Evolutionary conservation across 2,329 filamentous ascomycete species (phyloP), one percentile per base, ranked within the genome.

Genomic region (Neurospora crassa): DNA sequence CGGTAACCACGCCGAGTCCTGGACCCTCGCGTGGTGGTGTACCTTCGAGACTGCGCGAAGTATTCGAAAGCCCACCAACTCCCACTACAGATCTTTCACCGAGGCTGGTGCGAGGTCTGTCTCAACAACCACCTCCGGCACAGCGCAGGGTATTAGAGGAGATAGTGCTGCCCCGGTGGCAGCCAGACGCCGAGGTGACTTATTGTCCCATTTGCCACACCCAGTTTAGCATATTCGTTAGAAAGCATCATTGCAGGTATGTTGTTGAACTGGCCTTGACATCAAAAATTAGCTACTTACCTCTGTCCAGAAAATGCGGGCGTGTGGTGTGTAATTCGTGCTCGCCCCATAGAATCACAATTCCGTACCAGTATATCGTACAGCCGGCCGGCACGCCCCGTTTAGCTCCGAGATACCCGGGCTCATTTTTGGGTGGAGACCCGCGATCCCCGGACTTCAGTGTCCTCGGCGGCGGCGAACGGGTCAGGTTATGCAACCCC

Each of bases 261-360:
- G 76, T 75, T 24, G 24, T 40, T 34, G 12, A 67, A 40, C 2
- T 12, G 11, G n/a, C 16, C 11, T n/a, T 24, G 20, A 14, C 14
- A 3, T 16, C 8, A 2, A 34, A 41, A 12, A 5, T 5, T 16
- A 10, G 41, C 40, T 34, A 53, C 70, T 72, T 20, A 68, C 40
- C 68, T 41, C 63, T 67, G 68, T 68, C 34, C 40, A 69, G 90
- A 75, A 97, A 97, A 87, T 98, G 95, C 79, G 95, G 95, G 67
- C 86, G 94, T 73, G 94, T 98, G 10, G 95, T 98, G 34, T 98
- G 95, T 81, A 90, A 90, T 71, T 86, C 89, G 24, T 98, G 95
- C 82, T 97, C 95, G 2, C 95, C 95, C 3, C 95, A 98, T 80
- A 89, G 94, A 73, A 98, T 98, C 78, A 97, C 92, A 3, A 97